Percentiles rank a stretch among this genome's conserved stretches.
phyloP scores from a whole-genome alignment of 2,329 filamentous ascomycete genomes.

The Dendryphion nanum region DNA sequence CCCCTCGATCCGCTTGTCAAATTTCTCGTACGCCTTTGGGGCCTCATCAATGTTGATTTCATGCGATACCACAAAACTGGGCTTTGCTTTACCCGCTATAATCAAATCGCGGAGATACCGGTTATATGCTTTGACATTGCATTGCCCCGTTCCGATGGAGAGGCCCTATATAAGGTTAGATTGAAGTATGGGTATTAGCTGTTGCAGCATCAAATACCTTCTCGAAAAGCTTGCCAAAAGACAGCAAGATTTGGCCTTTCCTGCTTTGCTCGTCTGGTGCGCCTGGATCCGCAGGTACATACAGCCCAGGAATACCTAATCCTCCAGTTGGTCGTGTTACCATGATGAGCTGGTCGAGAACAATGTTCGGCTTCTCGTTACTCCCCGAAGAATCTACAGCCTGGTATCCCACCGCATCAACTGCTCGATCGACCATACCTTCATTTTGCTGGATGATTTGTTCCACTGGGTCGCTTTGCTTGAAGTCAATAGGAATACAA shows the following conservation, averaged over 20 bases:
- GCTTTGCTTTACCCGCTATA: constrained; percentile 62
- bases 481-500: constrained; percentile 61
- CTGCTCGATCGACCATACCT: constrained; percentile 62
- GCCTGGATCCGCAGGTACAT: constrained; percentile 57
- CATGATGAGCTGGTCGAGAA: constrained; percentile 62
- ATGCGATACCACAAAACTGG: constrained; percentile 65
- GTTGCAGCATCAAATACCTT: constrained; percentile 48
- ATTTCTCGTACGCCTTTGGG: constrained; percentile 62
- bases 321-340: constrained; percentile 63
- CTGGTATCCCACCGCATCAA: constrained; percentile 67
- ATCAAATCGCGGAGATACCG: constrained; percentile 65
- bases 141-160: constrained; percentile 61
- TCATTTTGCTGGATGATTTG: constrained; percentile 60
- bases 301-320: constrained; percentile 60
- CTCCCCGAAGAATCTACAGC: constrained; percentile 52
- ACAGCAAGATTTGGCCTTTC: constrained; percentile 64
- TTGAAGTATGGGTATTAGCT: constrained; percentile 3
- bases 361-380: constrained; percentile 62
- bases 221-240: constrained; percentile 67
- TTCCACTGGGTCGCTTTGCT: constrained; percentile 57
- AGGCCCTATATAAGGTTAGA: constrained; percentile 53
- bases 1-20: constrained; percentile 64
- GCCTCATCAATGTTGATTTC: constrained; percentile 64
- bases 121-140: constrained; percentile 69
- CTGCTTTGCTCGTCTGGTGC: constrained; percentile 60